Evolutionary conservation across 2,329 filamentous ascomycete species (phyloP), one percentile per base, ranked within the genome.

Genomic region (Ophiostoma quercus): DNA sequence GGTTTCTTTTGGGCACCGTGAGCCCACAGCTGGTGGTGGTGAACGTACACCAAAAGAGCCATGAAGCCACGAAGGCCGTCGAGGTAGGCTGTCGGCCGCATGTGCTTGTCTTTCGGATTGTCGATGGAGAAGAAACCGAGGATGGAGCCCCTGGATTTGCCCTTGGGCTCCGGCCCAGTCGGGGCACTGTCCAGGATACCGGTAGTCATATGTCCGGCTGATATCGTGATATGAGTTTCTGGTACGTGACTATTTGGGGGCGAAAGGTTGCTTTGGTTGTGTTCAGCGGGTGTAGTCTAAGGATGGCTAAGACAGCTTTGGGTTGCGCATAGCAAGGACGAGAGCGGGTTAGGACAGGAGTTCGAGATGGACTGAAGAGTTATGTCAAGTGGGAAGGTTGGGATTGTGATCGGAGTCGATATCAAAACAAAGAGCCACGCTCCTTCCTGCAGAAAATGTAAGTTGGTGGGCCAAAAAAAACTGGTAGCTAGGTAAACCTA

Each of bases 1-100:
- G 75, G 74, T 3, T 16, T 9, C 0, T 29, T 8, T 34, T 66
- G 68, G 1, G 72, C 76, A 37, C 76, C 79, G 76, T 87, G 88
- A 63, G 81, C 82, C 86, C 86, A 88, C 5, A 87, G 76, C 73
- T 84, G 78, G 75, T 89, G 83, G 76, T 89, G 86, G 68, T 88
- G 85, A 73, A 84, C 81, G 76, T 90, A 90, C 16, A 91, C 88
- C 37, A 90, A 76, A 39, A 91, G 81, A 2, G 88, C 87, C 4
- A 88, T 88, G 72, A 90, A 89, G 3, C 89, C 88, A 75, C 89
- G 80, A 16, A 91, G 79, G 16, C 88, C 88, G 73, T 91, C 88
- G 25, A 88, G 81, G 73, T 86, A 88, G n/a, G 86, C 85, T 5
- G 86, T 88, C 22, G 80, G 79, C 7, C 84, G 79, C 16, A 83